These are phyloP conservation scores for Orbilia quercus DNA, from an alignment of 2,329 filamentous ascomycete genomes.

Conservation along the genomic window DNA sequence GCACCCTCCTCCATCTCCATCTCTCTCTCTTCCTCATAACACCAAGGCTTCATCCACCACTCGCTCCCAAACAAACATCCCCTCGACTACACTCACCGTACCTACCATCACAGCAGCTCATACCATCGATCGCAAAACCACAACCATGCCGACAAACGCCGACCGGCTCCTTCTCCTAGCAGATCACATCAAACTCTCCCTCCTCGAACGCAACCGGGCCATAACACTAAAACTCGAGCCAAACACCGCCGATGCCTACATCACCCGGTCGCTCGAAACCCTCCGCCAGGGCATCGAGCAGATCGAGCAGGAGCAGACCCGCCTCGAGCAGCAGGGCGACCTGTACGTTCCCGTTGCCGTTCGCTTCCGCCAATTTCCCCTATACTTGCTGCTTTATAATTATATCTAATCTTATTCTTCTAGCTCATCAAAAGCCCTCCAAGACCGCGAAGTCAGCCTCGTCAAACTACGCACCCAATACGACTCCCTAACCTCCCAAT, in stretches of 20 bases:
- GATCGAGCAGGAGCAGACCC: constrained; percentile 73
- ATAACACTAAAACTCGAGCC: constrained; percentile 81
- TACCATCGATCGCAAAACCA: neutral
- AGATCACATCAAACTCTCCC: constrained; percentile 95
- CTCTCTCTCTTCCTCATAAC: constrained; percentile 3
- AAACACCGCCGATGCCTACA: constrained; percentile 86
- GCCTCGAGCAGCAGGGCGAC: constrained; percentile 73
- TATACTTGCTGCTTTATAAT: constrained; percentile 20
- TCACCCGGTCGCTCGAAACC: constrained; percentile 87
- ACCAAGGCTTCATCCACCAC: neutral
- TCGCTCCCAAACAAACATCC: neutral
- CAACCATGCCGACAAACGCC: constrained; percentile 57
- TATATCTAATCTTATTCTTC: constrained; percentile 6
- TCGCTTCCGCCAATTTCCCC: constrained; percentile 63
- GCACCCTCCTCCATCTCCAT: neutral
- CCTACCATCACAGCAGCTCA: neutral
- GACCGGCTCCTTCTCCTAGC: constrained; percentile 88
- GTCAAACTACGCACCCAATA: constrained; percentile 58
- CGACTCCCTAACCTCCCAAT: constrained; percentile 58
- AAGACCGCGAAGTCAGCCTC: constrained; percentile 59
- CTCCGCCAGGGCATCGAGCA: constrained; percentile 81
- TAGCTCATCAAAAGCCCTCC: constrained; percentile 61
- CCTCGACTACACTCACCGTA: constrained; percentile 15
- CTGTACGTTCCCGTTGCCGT: constrained; percentile 65
- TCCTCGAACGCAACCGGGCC: constrained; percentile 90